Evolutionary conservation across 2,329 filamentous ascomycete genomes (phyloP), one percentile per base, ranked within the genome.

Genomic region (Aureobasidium sp.): DNA sequence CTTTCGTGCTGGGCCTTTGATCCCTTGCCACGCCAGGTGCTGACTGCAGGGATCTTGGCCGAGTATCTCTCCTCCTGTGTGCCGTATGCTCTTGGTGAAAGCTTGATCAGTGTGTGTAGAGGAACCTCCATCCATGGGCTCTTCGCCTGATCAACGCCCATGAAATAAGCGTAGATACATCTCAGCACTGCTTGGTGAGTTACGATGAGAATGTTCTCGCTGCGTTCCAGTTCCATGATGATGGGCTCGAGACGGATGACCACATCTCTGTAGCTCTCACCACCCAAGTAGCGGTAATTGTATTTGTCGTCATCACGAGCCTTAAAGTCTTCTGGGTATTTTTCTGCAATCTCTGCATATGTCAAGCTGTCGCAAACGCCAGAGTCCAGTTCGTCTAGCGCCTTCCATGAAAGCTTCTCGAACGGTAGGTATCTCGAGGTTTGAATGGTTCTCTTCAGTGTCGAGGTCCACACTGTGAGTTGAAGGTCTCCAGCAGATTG

Each of bases 61-160:
- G 89, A 88, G 71, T 91, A 89, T 48, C 91, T 83, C 74, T 94
- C 85, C 72, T 97, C 91, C 63, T 96, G 87, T 1, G 94, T 99
- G 53, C 89, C 90, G 73, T 99, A 99, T 8, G 94, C 94, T 64
- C 90, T 86, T 2, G 94, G 94, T 6, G 94, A 97, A 57, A 99
- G 82, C 77, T 97, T 97, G 77, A 99, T 97, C 52, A 99, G 81
- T 9, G 91, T 96, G 74, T 99, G 94, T 64, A 99, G 81, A 7
- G 94, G 94, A 9, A 99, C 94, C 70, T 97, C 93, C 89, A 97
- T 96, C 94, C 94, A 99, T 0, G 94, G 94, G 67, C 89, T 94
- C 76, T 90, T 85, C 68, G 92, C 86, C 75, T 97, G 94, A 60
- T 91, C 88, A 70, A 94, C 91, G 70, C 97, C 96, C 89, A 97